A percentile compares a stretch with the other conserved stretches of the same genome.
Conservation (phyloP, 2,329 filamentous ascomycete genomes). For the Dothistroma septosporum region DNA sequence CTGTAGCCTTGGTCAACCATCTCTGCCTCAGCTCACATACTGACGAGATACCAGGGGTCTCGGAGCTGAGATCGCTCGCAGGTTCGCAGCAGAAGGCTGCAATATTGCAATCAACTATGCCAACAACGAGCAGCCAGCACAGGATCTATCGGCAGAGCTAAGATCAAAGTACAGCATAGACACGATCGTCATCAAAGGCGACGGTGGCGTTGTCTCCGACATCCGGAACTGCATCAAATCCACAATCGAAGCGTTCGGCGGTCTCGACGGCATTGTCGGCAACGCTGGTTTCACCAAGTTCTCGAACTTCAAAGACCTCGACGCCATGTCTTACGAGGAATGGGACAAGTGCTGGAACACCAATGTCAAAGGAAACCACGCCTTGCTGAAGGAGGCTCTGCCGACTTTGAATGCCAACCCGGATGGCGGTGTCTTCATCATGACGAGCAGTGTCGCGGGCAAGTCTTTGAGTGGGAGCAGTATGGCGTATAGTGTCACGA, state of each 20-base stretch:
- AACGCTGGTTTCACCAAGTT: constrained; percentile 69
- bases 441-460: constrained; percentile 59
- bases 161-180: constrained; percentile 49
- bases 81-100: constrained; percentile 64
- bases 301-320: constrained; percentile 53
- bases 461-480: constrained; percentile 51
- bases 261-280: constrained; percentile 71
- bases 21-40: constrained; percentile 6
- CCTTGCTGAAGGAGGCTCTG: constrained; percentile 39
- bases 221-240: constrained; percentile 58
- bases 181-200: constrained; percentile 58
- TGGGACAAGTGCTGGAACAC: constrained; percentile 64
- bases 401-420: constrained; percentile 58
- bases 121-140: constrained; percentile 57
- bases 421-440: constrained; percentile 60
- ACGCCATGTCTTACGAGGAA: constrained; percentile 56
- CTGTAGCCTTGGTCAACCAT: constrained; percentile 22
- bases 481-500: constrained; percentile 72
- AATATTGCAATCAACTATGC: constrained; percentile 72
- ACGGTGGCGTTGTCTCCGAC: constrained; percentile 59
- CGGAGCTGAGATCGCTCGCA: constrained; percentile 62
- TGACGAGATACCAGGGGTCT: constrained; percentile 55
- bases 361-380: constrained; percentile 51
- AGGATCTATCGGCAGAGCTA: constrained; percentile 55
- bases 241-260: constrained; percentile 58